phyloP scores from a whole-genome alignment of 768 basidiomycete species.

The Boletus fagicola region DNA sequence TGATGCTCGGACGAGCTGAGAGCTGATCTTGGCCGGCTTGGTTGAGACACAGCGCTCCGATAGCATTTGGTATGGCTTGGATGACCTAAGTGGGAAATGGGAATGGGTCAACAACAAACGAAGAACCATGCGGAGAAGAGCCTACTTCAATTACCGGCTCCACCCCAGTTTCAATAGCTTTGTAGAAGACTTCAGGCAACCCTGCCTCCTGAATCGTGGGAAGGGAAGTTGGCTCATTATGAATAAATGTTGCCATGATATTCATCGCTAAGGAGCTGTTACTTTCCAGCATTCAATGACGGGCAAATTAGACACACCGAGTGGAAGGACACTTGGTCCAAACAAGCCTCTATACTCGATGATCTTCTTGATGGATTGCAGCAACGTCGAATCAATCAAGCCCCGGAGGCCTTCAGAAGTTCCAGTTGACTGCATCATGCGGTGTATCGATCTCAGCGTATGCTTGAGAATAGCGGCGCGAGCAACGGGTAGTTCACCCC shows the following conservation, averaged over 20 bases:
- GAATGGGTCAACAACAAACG: neutral
- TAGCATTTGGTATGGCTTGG: conserved; percentile 89
- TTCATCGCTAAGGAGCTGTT: conserved; percentile 61
- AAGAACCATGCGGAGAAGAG: neutral
- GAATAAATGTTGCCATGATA: conserved; percentile 94
- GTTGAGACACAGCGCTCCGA: conserved; percentile 95
- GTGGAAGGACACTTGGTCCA: conserved; percentile 81
- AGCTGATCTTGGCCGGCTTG: conserved; percentile 84
- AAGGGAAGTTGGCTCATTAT: conserved; percentile 97
- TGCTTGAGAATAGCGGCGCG: conserved; percentile 85
- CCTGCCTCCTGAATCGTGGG: conserved; percentile 89
- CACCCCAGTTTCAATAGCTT: conserved; percentile 76
- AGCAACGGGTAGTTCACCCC: conserved; percentile 65
- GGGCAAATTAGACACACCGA: conserved; percentile 52
- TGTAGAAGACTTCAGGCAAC: conserved; percentile 87
- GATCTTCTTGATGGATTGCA: conserved; percentile 84
- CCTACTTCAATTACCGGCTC: conserved; percentile 86
- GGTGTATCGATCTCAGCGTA: conserved; percentile 86
- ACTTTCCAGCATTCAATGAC: neutral
- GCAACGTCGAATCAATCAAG: conserved; percentile 84
- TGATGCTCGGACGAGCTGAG: conserved; percentile 70
- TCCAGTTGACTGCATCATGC: conserved; percentile 96
- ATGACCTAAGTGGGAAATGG: conserved; percentile 57
- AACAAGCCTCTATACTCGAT: conserved; percentile 80
- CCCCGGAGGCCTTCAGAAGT: conserved; percentile 93